Conservation (phyloP, 768 basidiomycete genomes). For the Lactarius sp. region DNA sequence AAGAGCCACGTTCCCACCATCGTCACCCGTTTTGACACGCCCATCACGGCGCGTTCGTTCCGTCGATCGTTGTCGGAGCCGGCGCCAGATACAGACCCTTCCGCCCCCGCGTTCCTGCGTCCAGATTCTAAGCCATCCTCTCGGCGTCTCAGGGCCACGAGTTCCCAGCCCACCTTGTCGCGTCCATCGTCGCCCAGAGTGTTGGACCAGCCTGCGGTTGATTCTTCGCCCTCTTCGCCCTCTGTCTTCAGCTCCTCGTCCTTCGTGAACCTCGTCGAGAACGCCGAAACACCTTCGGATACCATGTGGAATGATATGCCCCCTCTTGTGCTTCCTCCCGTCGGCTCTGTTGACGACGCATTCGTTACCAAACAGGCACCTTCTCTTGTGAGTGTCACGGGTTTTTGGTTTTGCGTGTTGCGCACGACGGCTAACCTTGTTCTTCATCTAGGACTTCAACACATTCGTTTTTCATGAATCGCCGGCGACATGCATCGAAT, state of each 20-base stretch:
- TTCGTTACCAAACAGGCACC: conserved; percentile 16
- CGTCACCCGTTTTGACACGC: conserved; percentile 67
- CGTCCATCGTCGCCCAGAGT: conserved; percentile 10
- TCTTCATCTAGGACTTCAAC: conserved; percentile 18
- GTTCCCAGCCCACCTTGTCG: conserved; percentile 24
- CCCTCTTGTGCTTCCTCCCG: conserved; percentile 22
- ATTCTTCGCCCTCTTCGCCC: background rate
- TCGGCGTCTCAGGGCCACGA: conserved; percentile 22
- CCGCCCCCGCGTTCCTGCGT: conserved; percentile 22
- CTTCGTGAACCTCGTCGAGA: conserved; percentile 11
- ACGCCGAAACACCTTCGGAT: conserved; percentile 3
- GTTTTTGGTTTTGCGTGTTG: background rate
- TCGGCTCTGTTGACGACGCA: background rate
- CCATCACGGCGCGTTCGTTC: conserved; percentile 66
- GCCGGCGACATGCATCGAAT: conserved; percentile 22
- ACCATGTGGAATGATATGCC: conserved; percentile 22
- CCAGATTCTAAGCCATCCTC: conserved; percentile 12
- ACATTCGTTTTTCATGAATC: conserved; percentile 26
- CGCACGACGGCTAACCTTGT: background rate
- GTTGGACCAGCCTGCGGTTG: background rate
- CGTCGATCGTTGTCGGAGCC: conserved; percentile 56
- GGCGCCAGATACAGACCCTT: conserved; percentile 43
- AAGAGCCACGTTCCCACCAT: conserved; percentile 50
- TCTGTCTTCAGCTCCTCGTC: conserved; percentile 10
- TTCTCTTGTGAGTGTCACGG: conserved; percentile 23